These are phyloP conservation scores for Poterioochromonas sp. DNA, from an alignment of 352 stramenopile genomes.

Conservation along the genomic window DNA sequence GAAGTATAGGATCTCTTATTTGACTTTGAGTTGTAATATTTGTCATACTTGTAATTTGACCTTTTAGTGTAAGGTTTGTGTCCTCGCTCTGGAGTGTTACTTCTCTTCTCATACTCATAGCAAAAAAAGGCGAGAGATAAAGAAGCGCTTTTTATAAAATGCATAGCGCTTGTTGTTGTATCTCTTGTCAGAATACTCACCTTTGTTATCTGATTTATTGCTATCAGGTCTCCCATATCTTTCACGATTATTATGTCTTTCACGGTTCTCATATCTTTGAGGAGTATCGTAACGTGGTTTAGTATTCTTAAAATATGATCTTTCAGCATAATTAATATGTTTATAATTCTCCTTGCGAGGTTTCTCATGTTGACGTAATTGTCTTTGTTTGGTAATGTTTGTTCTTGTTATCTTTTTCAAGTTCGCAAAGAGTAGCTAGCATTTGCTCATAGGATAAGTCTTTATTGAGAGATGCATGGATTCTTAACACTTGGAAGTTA, in stretches of 20 bases:
- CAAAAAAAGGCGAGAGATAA: too few species aligned
- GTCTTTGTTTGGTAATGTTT: constrained; percentile 15
- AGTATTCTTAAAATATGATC: constrained; percentile 14
- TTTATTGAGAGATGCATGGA: constrained; percentile 9
- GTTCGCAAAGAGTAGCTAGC: constrained; percentile 4
- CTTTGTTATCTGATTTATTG: constrained; percentile 14
- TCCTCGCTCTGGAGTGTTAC: constrained; percentile 8
- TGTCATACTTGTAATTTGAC: constrained; percentile 13
- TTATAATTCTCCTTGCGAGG: constrained; percentile 13
- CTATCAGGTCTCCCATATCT: constrained; percentile 1
- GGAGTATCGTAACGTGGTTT: constrained; percentile 8
- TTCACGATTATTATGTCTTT: constrained; percentile 17
- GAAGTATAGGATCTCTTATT: constrained; percentile 7
- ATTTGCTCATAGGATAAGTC: constrained; percentile 14
- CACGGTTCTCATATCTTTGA: constrained; percentile 13
- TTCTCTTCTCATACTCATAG: constrained; percentile 13
- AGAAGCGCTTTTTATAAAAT: too few species aligned
- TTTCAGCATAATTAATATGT: constrained; percentile 14
- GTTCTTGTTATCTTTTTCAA: constrained; percentile 17
- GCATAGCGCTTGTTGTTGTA: constrained; percentile 7
- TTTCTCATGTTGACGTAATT: constrained; percentile 15
- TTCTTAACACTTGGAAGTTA: constrained; percentile 15
- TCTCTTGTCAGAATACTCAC: constrained; percentile 1
- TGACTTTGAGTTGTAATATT: constrained; percentile 10
- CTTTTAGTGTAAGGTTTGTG: constrained; percentile 7